Evolutionary conservation across 495 filamentous ascomycete species (phyloP).

Genomic region (Penicillium canescens): DNA sequence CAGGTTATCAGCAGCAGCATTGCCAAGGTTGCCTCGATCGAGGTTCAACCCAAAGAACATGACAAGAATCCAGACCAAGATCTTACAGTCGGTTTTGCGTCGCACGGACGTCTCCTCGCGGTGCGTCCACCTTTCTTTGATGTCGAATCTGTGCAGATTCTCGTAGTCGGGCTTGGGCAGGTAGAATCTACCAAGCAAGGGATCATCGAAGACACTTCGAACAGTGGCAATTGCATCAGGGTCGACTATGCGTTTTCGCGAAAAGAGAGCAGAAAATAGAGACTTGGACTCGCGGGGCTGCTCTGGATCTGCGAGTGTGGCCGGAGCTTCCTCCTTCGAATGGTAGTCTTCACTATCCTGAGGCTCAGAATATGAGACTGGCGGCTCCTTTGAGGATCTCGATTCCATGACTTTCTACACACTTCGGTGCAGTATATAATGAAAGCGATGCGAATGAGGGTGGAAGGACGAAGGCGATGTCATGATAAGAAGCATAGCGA

Average conservation of each 20-base stretch:
- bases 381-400: neutral
- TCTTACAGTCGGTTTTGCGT: constrained; percentile 38
- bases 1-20: constrained; percentile 66
- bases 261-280: neutral
- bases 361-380: neutral
- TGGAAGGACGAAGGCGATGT: no score
- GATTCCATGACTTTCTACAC: neutral
- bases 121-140: constrained; percentile 47
- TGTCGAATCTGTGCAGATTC: constrained; percentile 50
- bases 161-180: constrained; percentile 50
- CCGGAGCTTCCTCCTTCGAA: neutral
- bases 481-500: no score
- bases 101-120: constrained; percentile 39
- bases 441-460: neutral
- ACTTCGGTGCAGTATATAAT: no score
- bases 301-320: neutral
- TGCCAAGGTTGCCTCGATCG: constrained; percentile 67
- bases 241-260: constrained; percentile 22
- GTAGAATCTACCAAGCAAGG: constrained; percentile 45
- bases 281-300: neutral
- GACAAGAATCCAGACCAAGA: constrained; percentile 64
- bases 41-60: constrained; percentile 77
- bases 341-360: neutral
- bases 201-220: constrained; percentile 49
- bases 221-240: constrained; percentile 55